These are phyloP conservation scores for Teratosphaeria pseudoeucalypti DNA, from an alignment of 2,329 filamentous ascomycete genomes.

Conservation along the genomic window DNA sequence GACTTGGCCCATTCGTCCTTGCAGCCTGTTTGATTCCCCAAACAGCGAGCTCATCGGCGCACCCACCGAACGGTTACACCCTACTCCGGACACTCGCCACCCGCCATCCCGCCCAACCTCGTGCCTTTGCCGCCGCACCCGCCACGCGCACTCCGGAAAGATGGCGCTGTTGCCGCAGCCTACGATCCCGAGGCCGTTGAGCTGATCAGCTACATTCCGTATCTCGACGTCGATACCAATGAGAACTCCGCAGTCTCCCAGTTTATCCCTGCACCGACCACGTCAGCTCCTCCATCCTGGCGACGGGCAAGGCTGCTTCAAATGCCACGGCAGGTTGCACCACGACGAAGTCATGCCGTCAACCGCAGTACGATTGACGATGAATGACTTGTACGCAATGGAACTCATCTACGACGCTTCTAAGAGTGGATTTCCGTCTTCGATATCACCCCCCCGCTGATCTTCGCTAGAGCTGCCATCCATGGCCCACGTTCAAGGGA, in stretches of 20 bases:
- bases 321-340: not conserved
- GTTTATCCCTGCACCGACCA: not conserved
- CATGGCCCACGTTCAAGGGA: not conserved
- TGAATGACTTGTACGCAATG: not conserved
- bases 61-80: not conserved
- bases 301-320: not conserved
- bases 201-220: not conserved
- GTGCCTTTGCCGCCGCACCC: not conserved
- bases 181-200: not conserved
- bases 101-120: not conserved
- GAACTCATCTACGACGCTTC: not conserved
- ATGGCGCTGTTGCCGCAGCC: not conserved
- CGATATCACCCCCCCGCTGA: not conserved
- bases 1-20: not conserved
- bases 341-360: not conserved
- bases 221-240: not conserved
- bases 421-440: not conserved
- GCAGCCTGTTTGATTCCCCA: not conserved
- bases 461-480: not conserved
- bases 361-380: not conserved
- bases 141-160: not conserved
- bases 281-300: not conserved
- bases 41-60: not conserved
- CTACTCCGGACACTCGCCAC: not conserved
- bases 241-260: not conserved